Percentiles rank a stretch among this genome's conserved stretches.
phyloP scores from a whole-genome alignment of 768 basidiomycete species.

The Suillus luteus region DNA sequence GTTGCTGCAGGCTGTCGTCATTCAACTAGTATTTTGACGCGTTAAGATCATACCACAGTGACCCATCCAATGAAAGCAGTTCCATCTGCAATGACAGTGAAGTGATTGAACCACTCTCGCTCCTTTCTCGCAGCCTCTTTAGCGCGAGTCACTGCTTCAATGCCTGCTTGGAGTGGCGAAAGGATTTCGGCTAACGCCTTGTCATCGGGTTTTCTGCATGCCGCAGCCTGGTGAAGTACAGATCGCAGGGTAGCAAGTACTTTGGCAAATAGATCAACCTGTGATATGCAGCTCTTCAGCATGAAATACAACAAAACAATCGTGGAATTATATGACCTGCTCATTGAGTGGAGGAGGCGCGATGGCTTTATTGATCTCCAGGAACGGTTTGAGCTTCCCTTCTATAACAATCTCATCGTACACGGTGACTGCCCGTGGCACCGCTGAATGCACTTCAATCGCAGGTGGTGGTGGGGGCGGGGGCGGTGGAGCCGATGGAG shows the following conservation, averaged over 20 bases:
- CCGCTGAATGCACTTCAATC: slow-evolving; percentile 39
- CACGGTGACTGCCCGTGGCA: slow-evolving; percentile 63
- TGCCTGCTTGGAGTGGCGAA: slow-evolving; percentile 65
- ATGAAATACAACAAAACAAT: slow-evolving; percentile 1
- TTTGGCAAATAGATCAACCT: slow-evolving; percentile 72
- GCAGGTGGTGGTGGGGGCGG: slow-evolving; percentile 40
- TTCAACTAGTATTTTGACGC: neutral
- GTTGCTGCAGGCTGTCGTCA: slow-evolving; percentile 42
- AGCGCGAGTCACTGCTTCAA: slow-evolving; percentile 75
- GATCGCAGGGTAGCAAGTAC: slow-evolving; percentile 69
- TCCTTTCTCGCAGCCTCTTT: slow-evolving; percentile 83
- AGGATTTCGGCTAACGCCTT: slow-evolving; percentile 59
- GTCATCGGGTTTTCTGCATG: slow-evolving; percentile 80
- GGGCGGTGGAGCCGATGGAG: slow-evolving; percentile 33
- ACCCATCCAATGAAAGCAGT: slow-evolving; percentile 88
- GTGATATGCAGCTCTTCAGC: slow-evolving; percentile 14
- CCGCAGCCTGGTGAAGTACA: slow-evolving; percentile 64
- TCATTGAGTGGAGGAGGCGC: slow-evolving; percentile 71
- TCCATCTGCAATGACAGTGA: slow-evolving; percentile 82
- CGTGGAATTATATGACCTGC: slow-evolving; percentile 55
- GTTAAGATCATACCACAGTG: slow-evolving; percentile 57
- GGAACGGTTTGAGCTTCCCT: slow-evolving; percentile 71
- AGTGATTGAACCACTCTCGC: slow-evolving; percentile 80
- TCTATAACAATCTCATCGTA: slow-evolving; percentile 77
- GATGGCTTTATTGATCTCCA: slow-evolving; percentile 70